phyloP scores from a whole-genome alignment of 1,139 yeast genomes.

The Suhomyces atakaporum region DNA sequence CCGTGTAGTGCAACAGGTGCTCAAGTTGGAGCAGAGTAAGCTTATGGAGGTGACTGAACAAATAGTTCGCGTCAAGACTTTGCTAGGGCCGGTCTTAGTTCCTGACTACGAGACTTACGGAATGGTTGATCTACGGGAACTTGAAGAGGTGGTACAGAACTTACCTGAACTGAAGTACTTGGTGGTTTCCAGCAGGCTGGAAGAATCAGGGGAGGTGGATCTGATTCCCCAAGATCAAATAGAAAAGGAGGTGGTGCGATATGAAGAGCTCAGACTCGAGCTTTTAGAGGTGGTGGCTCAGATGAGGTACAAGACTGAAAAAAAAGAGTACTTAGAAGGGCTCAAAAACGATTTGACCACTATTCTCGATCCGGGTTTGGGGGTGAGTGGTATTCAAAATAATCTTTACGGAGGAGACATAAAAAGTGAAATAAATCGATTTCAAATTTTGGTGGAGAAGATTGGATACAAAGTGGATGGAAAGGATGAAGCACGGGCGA shows the following conservation, averaged over 20 bases:
- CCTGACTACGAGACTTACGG: conserved; percentile 24
- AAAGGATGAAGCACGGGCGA: conserved; percentile 1
- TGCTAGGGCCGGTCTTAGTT: conserved; percentile 33
- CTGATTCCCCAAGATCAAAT: conserved; percentile 9
- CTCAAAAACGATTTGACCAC: conserved; percentile 20
- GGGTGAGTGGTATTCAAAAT: conserved; percentile 14
- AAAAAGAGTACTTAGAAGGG: conserved; percentile 28
- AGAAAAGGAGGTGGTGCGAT: conserved; percentile 20
- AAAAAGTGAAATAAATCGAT: conserved; percentile 29
- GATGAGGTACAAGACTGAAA: conserved; percentile 30
- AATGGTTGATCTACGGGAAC: conserved; percentile 18
- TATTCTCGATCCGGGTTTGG: conserved; percentile 10
- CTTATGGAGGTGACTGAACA: conserved; percentile 30
- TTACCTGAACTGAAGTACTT: conserved; percentile 40
- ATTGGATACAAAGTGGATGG: conserved; percentile 15
- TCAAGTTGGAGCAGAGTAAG: conserved; percentile 36
- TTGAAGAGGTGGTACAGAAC: conserved; percentile 28
- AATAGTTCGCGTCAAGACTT: conserved; percentile 23
- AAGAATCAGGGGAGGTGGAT: conserved; percentile 4
- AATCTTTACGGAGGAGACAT: conserved; percentile 17
- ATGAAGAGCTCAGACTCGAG: conserved; percentile 25
- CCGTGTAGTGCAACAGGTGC: conserved; percentile 39
- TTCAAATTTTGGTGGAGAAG: conserved; percentile 36
- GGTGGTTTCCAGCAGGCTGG: conserved; percentile 13
- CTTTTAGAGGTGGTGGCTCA: conserved; percentile 21